These are phyloP conservation scores for Chrysopogon serrulatus DNA, from an alignment of 176 grass and related monocot genomes.

Conservation along the genomic window DNA sequence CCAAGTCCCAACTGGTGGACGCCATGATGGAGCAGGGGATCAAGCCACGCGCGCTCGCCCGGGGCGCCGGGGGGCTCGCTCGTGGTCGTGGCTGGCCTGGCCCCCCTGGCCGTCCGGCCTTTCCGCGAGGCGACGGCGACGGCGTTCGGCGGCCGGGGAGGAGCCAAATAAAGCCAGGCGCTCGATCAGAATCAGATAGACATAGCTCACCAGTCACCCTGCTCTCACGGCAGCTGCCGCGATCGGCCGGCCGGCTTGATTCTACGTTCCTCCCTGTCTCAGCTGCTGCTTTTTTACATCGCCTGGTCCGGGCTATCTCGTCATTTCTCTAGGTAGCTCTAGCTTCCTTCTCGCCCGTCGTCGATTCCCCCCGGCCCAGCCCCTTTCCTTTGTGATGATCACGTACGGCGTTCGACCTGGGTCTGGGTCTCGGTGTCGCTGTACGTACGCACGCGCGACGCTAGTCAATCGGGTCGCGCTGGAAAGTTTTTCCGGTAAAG, in stretches of 20 bases:
- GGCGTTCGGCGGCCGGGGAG: not conserved
- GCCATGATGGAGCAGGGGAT: slow-evolving; percentile 14
- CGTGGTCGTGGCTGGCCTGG: not conserved
- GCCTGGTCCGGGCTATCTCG: no score
- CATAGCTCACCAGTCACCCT: no score
- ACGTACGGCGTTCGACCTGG: not conserved
- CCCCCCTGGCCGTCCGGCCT: not conserved
- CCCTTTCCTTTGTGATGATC: no score
- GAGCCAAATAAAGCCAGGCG: not conserved
- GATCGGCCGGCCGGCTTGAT: no score
- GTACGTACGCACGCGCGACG: not conserved
- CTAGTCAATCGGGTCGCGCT: not conserved
- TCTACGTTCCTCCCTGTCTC: no score
- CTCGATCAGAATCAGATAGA: not conserved
- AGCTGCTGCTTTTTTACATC: no score
- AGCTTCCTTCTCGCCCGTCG: no score
- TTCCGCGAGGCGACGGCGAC: not conserved
- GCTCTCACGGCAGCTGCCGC: no score
- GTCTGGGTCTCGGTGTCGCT: not conserved
- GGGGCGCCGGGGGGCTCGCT: no score
- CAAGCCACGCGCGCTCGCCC: not conserved
- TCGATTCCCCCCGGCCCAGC: no score
- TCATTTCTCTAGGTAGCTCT: no score
- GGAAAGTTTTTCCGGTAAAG: slow-evolving; percentile 1
- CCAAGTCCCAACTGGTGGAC: slow-evolving; percentile 4